A percentile compares a stretch with the other conserved stretches of the same genome.
These are phyloP conservation scores for Solanum sparsipilum DNA, from an alignment of 257 asterid genomes.

Conservation along the genomic window DNA sequence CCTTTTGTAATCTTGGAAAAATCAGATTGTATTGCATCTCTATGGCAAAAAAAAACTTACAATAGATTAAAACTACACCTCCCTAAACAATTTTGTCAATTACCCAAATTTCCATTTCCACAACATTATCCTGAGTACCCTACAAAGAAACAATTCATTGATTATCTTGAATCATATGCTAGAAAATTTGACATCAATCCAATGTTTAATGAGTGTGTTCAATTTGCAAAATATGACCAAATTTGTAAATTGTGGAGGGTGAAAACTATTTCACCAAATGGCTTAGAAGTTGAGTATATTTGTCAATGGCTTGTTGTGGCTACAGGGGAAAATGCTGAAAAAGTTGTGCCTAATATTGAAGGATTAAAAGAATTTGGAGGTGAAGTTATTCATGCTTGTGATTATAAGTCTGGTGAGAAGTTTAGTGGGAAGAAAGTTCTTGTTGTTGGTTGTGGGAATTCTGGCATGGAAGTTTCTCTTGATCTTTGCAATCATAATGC, in stretches of 20 bases:
- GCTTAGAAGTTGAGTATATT: constrained; percentile 6
- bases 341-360: constrained; percentile 10
- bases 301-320: constrained; percentile 22
- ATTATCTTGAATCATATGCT: constrained; percentile 13
- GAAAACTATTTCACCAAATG: not conserved
- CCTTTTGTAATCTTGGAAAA: constrained; percentile 9
- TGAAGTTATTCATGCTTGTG: constrained; percentile 12
- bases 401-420: constrained; percentile 13
- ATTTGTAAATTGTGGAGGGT: constrained; percentile 11
- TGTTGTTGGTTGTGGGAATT: constrained; percentile 27
- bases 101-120: constrained; percentile 8
- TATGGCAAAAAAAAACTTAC: constrained; percentile 10
- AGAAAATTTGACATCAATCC: constrained; percentile 3
- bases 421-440: constrained; percentile 13
- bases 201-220: constrained; percentile 5
- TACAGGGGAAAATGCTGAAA: constrained; percentile 18
- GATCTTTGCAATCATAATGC: constrained; percentile 24
- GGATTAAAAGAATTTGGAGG: constrained; percentile 16
- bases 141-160: constrained; percentile 14
- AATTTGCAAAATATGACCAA: constrained; percentile 1
- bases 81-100: constrained; percentile 6
- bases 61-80: constrained; percentile 8
- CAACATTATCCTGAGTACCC: constrained; percentile 13
- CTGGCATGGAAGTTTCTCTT: constrained; percentile 21
- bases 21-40: constrained; percentile 10